phyloP scores from a whole-genome alignment of 2,329 filamentous ascomycete species.

The Aureobasidium leucospermi region DNA sequence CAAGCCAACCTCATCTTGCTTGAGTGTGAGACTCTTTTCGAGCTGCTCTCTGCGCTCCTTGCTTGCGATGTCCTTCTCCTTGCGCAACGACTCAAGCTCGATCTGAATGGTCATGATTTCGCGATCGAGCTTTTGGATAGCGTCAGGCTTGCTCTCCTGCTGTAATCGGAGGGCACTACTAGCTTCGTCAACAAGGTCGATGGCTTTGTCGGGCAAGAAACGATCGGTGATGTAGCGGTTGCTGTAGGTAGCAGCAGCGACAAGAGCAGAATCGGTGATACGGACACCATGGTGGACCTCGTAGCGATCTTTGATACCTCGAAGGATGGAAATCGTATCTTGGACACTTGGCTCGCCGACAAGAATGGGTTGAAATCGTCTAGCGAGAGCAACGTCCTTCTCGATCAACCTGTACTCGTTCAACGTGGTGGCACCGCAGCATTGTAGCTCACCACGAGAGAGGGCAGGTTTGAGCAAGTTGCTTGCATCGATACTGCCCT shows the following conservation, averaged over 20 bases:
- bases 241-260: slow-evolving; percentile 84
- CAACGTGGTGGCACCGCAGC: slow-evolving; percentile 88
- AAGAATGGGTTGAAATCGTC: slow-evolving; percentile 87
- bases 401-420: slow-evolving; percentile 90
- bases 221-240: slow-evolving; percentile 96
- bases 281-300: slow-evolving; percentile 95
- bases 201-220: slow-evolving; percentile 93
- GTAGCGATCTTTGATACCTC: slow-evolving; percentile 96
- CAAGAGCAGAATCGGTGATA: slow-evolving; percentile 85
- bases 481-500: slow-evolving; percentile 93
- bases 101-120: slow-evolving; percentile 98
- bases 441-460: slow-evolving; percentile 88
- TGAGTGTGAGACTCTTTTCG: slow-evolving; percentile 65
- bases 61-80: slow-evolving; percentile 86
- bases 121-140: slow-evolving; percentile 85
- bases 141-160: slow-evolving; percentile 93
- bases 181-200: slow-evolving; percentile 93
- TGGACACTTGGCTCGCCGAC: slow-evolving; percentile 88
- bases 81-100: slow-evolving; percentile 86
- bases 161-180: slow-evolving; percentile 83
- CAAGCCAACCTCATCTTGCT: slow-evolving; percentile 67
- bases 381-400: slow-evolving; percentile 87
- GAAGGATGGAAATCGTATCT: slow-evolving; percentile 89
- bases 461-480: slow-evolving; percentile 90
- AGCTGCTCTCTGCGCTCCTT: slow-evolving; percentile 82